Percentiles rank a stretch among this genome's conserved stretches.
Evolutionary conservation across 1,284 basidiomycete genomes (phyloP).

Genomic region (Trametes polyzona): DNA sequence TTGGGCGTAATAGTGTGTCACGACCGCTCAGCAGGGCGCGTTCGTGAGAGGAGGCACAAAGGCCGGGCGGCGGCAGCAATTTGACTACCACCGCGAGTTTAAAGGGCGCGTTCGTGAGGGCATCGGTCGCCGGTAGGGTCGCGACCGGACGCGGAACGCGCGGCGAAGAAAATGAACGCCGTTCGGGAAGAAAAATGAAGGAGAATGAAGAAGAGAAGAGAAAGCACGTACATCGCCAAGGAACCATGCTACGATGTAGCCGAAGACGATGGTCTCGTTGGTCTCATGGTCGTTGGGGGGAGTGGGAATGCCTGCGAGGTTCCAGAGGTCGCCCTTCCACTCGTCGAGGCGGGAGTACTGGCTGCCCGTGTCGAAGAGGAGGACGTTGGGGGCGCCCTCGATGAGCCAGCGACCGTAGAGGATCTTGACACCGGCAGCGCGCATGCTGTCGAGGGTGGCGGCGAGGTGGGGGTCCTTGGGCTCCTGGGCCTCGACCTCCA

Average conservation of each 20-base stretch:
- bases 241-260: conserved; percentile 99
- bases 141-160: background rate
- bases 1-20: conserved; percentile 12
- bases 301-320: conserved; percentile 94
- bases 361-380: conserved; percentile 94
- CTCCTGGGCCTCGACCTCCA: conserved; percentile 96
- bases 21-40: background rate
- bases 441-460: conserved; percentile 77
- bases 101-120: background rate
- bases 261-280: conserved; percentile 98
- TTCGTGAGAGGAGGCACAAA: background rate
- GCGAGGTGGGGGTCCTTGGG: conserved; percentile 77
- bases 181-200: conserved; percentile 12
- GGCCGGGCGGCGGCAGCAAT: background rate
- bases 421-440: conserved; percentile 87
- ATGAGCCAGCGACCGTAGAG: conserved; percentile 98
- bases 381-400: conserved; percentile 91
- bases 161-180: conserved; percentile 1
- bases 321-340: conserved; percentile 99
- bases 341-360: conserved; percentile 91
- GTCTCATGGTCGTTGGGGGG: conserved; percentile 97
- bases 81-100: no score
- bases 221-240: conserved; percentile 81
- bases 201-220: conserved; percentile 7
- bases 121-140: background rate